Evolutionary conservation across 805 yeast species (phyloP).

Genomic region (Hanseniaspora jakobsenii): DNA sequence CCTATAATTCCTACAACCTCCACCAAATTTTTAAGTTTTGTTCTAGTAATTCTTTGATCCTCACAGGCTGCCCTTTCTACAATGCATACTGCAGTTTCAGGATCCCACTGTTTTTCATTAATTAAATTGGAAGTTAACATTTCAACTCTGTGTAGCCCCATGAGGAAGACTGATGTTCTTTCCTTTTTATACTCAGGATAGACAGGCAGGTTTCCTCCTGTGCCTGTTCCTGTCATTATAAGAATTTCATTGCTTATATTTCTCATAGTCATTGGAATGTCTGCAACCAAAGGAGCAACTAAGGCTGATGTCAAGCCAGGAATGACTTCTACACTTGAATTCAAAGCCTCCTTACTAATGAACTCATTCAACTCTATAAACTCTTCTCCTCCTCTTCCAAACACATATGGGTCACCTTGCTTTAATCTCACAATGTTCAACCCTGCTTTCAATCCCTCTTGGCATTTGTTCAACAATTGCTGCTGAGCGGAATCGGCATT

Average conservation of each 20-base stretch:
- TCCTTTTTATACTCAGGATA: constrained; percentile 60
- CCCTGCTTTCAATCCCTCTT: constrained; percentile 52
- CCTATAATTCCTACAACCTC: constrained; percentile 67
- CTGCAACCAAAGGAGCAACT: constrained; percentile 71
- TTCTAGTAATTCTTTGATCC: constrained; percentile 76
- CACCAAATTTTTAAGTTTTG: constrained; percentile 53
- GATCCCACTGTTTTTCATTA: constrained; percentile 48
- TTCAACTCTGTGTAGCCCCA: constrained; percentile 70
- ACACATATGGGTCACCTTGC: constrained; percentile 94
- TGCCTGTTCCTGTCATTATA: constrained; percentile 89
- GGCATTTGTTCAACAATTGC: constrained; percentile 63
- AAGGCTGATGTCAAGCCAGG: constrained; percentile 88
- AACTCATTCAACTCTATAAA: constrained; percentile 50
- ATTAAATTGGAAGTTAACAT: constrained; percentile 42
- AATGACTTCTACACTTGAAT: constrained; percentile 52
- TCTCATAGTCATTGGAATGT: constrained; percentile 84
- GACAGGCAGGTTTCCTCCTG: constrained; percentile 68
- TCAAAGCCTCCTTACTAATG: not conserved
- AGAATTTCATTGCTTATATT: constrained; percentile 86
- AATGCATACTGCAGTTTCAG: constrained; percentile 63
- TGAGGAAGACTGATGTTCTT: constrained; percentile 75
- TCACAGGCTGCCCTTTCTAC: constrained; percentile 89
- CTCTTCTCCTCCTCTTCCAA: constrained; percentile 95
- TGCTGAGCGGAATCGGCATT: constrained; percentile 90
- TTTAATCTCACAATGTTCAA: constrained; percentile 74